Evolutionary conservation across 2,329 filamentous ascomycete species (phyloP).

Genomic region (Coniochaeta sp.): DNA sequence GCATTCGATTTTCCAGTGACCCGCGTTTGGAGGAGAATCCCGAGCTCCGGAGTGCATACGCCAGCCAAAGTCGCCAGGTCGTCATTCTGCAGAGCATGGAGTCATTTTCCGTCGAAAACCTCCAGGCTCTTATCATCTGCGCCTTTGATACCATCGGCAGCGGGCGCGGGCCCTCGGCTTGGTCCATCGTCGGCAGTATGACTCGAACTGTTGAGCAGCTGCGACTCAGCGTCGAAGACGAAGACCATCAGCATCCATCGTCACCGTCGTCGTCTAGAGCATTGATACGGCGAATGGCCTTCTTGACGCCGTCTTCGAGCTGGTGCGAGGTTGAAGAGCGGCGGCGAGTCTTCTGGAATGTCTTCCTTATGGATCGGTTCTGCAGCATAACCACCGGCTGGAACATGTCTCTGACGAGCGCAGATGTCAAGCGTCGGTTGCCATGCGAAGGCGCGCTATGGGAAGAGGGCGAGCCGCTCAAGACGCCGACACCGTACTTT

Average conservation of each 20-base stretch:
- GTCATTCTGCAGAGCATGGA: slow-evolving; percentile 27
- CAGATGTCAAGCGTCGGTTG: slow-evolving; percentile 28
- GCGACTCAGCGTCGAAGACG: slow-evolving; percentile 26
- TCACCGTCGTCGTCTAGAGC: slow-evolving; percentile 4
- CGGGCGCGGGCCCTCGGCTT: slow-evolving; percentile 24
- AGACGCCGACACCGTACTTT: slow-evolving; percentile 31
- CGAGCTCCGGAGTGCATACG: slow-evolving; percentile 8
- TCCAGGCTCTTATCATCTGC: slow-evolving; percentile 26
- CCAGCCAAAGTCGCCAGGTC: slow-evolving; percentile 20
- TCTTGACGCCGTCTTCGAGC: slow-evolving; percentile 20
- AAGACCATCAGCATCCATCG: slow-evolving; percentile 12
- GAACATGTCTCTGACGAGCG: slow-evolving; percentile 26
- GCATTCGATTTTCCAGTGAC: slow-evolving; percentile 19
- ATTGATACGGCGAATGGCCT: slow-evolving; percentile 28
- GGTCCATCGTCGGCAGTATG: slow-evolving; percentile 31
- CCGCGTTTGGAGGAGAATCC: slow-evolving; percentile 20
- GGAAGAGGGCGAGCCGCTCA: slow-evolving; percentile 25
- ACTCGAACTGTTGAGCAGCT: slow-evolving; percentile 31
- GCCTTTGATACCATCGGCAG: slow-evolving; percentile 29
- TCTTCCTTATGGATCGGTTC: slow-evolving; percentile 33
- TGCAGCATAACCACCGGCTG: slow-evolving; percentile 31
- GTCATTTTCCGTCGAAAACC: slow-evolving; percentile 25
- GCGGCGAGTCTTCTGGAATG: slow-evolving; percentile 32
- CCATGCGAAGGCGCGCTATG: slow-evolving; percentile 32
- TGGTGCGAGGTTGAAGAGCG: slow-evolving; percentile 32